Conservation (phyloP, 805 yeast species). For the Monosporozyma siamensis region DNA sequence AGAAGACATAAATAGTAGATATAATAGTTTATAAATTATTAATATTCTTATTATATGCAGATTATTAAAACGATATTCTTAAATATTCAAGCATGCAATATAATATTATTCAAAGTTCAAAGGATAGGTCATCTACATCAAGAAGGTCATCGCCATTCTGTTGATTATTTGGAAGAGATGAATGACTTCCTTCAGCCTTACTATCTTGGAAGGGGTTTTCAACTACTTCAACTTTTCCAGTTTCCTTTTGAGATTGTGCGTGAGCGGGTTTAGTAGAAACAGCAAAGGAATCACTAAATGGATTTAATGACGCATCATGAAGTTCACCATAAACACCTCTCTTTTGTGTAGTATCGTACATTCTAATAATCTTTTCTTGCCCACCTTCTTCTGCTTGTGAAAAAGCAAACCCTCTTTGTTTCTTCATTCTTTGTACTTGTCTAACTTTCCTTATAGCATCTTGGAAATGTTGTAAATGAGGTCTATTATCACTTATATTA, state of each 20-base stretch:
- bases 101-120: constrained; percentile 4
- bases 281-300: constrained; percentile 17
- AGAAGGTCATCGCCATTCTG: not conserved
- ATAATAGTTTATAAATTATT: not conserved
- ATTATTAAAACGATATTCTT: too few species aligned
- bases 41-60: not conserved
- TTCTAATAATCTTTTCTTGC: constrained; percentile 81
- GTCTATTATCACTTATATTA: constrained; percentile 86
- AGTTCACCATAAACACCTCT: constrained; percentile 66
- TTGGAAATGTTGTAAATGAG: constrained; percentile 95
- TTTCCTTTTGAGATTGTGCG: not conserved
- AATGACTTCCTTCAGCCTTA: not conserved
- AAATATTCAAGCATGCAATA: too few species aligned
- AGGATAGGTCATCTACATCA: constrained; percentile 4
- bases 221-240: not conserved
- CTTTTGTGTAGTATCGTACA: constrained; percentile 87
- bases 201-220: constrained; percentile 12
- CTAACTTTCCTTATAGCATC: constrained; percentile 94
- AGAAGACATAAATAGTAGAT: constrained; percentile 13
- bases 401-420: constrained; percentile 97
- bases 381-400: constrained; percentile 88
- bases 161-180: not conserved
- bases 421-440: constrained; percentile 96
- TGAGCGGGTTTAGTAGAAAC: not conserved
- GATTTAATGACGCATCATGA: constrained; percentile 34